Evolutionary conservation across 768 basidiomycete genomes (phyloP), one percentile per base, ranked within the genome.

Genomic region (Calocybe gangraenosa): DNA sequence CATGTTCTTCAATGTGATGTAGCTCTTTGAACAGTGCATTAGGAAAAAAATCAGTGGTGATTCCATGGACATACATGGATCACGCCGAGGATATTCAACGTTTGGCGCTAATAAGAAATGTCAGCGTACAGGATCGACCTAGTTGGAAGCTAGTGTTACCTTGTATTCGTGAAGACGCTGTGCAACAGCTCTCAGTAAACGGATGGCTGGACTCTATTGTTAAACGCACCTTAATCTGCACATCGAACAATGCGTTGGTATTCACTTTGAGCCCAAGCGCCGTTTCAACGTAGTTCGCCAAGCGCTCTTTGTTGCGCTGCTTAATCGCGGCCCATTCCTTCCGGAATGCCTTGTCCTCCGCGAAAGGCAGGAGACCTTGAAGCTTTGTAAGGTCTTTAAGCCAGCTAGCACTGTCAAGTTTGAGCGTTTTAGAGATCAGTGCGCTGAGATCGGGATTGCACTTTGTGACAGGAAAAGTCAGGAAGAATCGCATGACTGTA

Each of bases 81-180:
- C 47, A 93, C 86, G 40, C 87, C 87, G 40, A 98, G 76, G 55
- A 96, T 92, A 65, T 97, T 98, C 61, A 98, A 71, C 1, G 85
- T 89, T 75, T 99, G 95, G 46, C 96, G 86, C 81, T 91, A 63
- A 17, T 7, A 31, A 11, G n/a, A 2, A 13, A 15, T 4, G 22
- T 44, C 37, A 44, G 21, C 21, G 7, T 2, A 14, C n/a, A n/a
- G n/a, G n/a, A n/a, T n/a, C n/a, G n/a, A n/a, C n/a, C n/a, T n/a
- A 19, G 13, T 10, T 5, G 25, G 11, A 28, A 23, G 11, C 11
- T 25, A 31, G n/a, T 2, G 7, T n/a, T 40, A 80, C 82, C 77
- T 92, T 92, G 59, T 89, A 95, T 67, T 96, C 92, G 52, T 97
- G 94, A 51, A 95, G 68, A 55, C 95, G 81, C 85, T 92, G 47